Conservation (phyloP, 2,329 filamentous ascomycete genomes). For the Colletotrichum musicola region DNA sequence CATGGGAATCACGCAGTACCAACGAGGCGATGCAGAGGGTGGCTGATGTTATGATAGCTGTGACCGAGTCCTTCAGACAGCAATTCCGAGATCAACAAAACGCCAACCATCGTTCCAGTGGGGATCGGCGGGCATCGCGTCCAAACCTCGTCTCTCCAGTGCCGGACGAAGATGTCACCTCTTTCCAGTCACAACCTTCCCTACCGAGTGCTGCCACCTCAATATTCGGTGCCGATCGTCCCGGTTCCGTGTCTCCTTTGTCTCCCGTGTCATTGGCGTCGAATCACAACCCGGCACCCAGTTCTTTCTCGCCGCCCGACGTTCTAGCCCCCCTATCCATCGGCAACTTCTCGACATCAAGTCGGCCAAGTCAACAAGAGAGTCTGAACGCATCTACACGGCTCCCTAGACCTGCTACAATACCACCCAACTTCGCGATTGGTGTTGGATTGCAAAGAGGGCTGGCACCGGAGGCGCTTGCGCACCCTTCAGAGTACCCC, state of each 20-base stretch:
- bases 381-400: not conserved
- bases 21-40: slow-evolving; percentile 24
- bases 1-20: slow-evolving; percentile 23
- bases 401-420: not conserved
- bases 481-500: slow-evolving; percentile 11
- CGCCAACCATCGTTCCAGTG: not conserved
- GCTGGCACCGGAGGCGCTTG: not conserved
- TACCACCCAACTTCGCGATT: not conserved
- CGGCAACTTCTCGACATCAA: not conserved
- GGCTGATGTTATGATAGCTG: slow-evolving; percentile 28
- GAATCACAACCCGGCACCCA: not conserved
- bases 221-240: not conserved
- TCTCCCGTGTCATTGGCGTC: not conserved
- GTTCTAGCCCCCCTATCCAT: not conserved
- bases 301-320: not conserved
- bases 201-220: not conserved
- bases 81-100: slow-evolving; percentile 15
- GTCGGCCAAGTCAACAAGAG: no score
- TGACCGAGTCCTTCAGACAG: slow-evolving; percentile 28
- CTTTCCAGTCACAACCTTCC: not conserved
- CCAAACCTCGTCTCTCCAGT: not conserved
- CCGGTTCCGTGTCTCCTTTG: not conserved
- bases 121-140: slow-evolving; percentile 4
- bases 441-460: not conserved
- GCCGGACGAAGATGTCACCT: not conserved